Conservation (phyloP, 2,329 filamentous ascomycete genomes). For the Sporothrix schenckii region DNA sequence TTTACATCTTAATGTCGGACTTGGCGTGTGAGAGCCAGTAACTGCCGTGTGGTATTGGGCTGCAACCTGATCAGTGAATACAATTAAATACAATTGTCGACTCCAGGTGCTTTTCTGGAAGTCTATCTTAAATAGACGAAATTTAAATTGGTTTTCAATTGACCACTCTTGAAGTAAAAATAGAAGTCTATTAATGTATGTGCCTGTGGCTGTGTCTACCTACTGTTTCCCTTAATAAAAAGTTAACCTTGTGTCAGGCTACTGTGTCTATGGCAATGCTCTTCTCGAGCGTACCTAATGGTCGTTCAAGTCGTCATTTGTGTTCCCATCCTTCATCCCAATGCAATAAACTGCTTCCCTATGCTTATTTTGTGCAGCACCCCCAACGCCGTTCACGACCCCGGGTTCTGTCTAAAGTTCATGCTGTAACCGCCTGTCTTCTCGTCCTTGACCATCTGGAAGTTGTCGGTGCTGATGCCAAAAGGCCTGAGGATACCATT, state of each 20-base stretch:
- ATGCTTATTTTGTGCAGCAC: not conserved
- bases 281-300: not conserved
- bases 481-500: slow-evolving; percentile 93
- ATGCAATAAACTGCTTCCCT: slow-evolving; percentile 2
- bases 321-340: not conserved
- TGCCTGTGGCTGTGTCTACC: not conserved
- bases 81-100: not conserved
- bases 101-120: not conserved
- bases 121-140: not conserved
- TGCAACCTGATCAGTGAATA: not conserved
- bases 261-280: slow-evolving; percentile 7
- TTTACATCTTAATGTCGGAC: not conserved
- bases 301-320: not conserved
- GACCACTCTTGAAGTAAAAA: not conserved
- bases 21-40: not conserved
- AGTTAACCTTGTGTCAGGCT: not conserved
- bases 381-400: not conserved
- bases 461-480: slow-evolving; percentile 90
- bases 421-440: slow-evolving; percentile 90
- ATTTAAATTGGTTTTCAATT: not conserved
- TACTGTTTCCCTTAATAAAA: not conserved
- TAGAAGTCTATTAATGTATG: not conserved
- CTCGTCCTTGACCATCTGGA: slow-evolving; percentile 90
- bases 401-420: slow-evolving; percentile 63
- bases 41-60: not conserved